These are phyloP conservation scores for Irpex lacteus DNA, from an alignment of 1,284 basidiomycete genomes.

Conservation along the genomic window DNA sequence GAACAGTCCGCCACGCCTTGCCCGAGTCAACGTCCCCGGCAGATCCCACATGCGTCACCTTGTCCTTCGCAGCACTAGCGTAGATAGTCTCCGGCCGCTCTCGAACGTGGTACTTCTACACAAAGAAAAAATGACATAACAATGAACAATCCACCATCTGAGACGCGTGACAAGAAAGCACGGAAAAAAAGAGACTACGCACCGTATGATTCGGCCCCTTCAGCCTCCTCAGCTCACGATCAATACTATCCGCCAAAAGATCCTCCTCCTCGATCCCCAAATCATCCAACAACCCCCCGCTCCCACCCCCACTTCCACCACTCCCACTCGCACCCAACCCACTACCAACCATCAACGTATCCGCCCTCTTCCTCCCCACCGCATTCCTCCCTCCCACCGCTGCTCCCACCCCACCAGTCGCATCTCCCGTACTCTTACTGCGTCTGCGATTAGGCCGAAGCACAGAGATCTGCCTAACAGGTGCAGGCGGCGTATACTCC, in stretches of 20 bases:
- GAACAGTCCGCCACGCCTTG: conserved; percentile 85
- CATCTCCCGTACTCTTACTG: conserved; percentile 74
- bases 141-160: neutral
- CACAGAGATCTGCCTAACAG: conserved; percentile 20
- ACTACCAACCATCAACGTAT: conserved; percentile 18
- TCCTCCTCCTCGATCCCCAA: conserved; percentile 43
- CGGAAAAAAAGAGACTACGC: conserved; percentile 21
- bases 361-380: conserved; percentile 23
- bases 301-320: no score
- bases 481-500: conserved; percentile 21
- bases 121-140: neutral
- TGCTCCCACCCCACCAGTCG: conserved; percentile 35
- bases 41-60: conserved; percentile 61
- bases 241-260: conserved; percentile 61
- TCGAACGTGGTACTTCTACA: conserved; percentile 58
- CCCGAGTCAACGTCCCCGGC: conserved; percentile 82
- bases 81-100: conserved; percentile 77
- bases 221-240: conserved; percentile 62
- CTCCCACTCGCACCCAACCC: no score
- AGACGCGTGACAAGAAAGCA: neutral
- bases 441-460: conserved; percentile 57
- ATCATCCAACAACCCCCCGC: conserved; percentile 39
- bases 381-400: conserved; percentile 17
- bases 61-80: conserved; percentile 71
- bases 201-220: conserved; percentile 51